A percentile compares a stretch with the other conserved stretches of the same genome.
Conservation (phyloP, 352 stramenopile genomes). For the Phytophthora fragariaefolia region DNA sequence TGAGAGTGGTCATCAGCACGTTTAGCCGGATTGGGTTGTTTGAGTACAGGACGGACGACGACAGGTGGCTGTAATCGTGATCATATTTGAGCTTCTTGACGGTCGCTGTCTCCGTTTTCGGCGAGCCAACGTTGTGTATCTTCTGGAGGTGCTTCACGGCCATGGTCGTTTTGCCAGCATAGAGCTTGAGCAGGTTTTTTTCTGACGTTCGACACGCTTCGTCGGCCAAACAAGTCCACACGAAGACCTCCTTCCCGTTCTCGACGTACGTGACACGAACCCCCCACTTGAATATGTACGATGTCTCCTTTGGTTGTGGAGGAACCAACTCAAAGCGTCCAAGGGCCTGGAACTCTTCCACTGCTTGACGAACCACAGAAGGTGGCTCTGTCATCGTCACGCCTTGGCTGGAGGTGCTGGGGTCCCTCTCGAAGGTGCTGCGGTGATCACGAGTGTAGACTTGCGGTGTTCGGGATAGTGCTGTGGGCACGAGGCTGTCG, state of each 20-base stretch:
- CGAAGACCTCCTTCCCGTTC: background rate
- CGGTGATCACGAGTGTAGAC: too few species aligned
- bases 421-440: too few species aligned
- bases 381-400: background rate
- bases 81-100: slow-evolving; percentile 13
- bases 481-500: too few species aligned
- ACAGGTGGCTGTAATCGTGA: slow-evolving; percentile 4
- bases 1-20: slow-evolving; percentile 11
- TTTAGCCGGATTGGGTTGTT: slow-evolving; percentile 9
- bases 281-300: background rate
- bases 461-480: too few species aligned
- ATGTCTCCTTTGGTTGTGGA: background rate
- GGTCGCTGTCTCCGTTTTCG: slow-evolving; percentile 1
- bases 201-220: background rate
- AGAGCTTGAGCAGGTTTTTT: slow-evolving; percentile 7
- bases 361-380: background rate
- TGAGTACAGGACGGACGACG: background rate
- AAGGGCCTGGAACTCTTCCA: background rate
- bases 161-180: slow-evolving; percentile 4
- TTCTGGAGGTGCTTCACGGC: background rate
- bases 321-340: background rate
- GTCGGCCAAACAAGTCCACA: background rate
- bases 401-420: too few species aligned
- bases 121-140: slow-evolving; percentile 1
- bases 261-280: background rate